These are phyloP conservation scores for Ophiosphaerella narmari DNA, from an alignment of 2,329 filamentous ascomycete species.

Conservation along the genomic window DNA sequence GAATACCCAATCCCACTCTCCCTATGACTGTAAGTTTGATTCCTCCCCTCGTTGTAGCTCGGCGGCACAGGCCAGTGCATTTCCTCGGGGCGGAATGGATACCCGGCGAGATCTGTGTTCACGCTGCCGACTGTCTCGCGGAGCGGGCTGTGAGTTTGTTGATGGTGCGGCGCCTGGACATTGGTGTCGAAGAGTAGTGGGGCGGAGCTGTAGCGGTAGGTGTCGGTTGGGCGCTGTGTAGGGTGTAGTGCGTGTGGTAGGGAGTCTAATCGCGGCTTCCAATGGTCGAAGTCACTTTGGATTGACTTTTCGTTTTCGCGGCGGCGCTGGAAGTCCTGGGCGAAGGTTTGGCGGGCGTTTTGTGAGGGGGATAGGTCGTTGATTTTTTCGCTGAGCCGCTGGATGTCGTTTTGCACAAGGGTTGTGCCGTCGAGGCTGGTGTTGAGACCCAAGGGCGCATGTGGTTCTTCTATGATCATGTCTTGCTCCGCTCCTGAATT, in stretches of 20 bases:
- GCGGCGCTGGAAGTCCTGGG: slow-evolving; percentile 24
- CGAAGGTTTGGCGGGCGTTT: slow-evolving; percentile 9
- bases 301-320: slow-evolving; percentile 37
- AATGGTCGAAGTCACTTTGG: slow-evolving; percentile 28
- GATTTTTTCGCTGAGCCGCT: slow-evolving; percentile 40
- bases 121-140: slow-evolving; percentile 13
- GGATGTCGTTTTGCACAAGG: slow-evolving; percentile 32
- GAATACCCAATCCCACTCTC: slow-evolving; percentile 9
- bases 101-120: slow-evolving; percentile 17
- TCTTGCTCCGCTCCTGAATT: slow-evolving; percentile 2
- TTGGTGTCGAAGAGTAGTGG: slow-evolving; percentile 8
- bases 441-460: slow-evolving; percentile 5
- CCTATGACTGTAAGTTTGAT: slow-evolving; percentile 1
- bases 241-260: slow-evolving; percentile 4
- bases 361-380: slow-evolving; percentile 26
- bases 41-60: slow-evolving; percentile 12
- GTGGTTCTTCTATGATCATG: slow-evolving; percentile 4
- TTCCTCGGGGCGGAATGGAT: slow-evolving; percentile 20
- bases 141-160: slow-evolving; percentile 6
- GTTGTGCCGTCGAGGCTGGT: slow-evolving; percentile 27
- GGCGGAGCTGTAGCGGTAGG: slow-evolving; percentile 1
- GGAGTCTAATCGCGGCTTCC: slow-evolving; percentile 15
- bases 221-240: slow-evolving; percentile 4
- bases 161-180: slow-evolving; percentile 1
- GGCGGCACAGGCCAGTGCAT: slow-evolving; percentile 26